Evolutionary conservation across 2,329 filamentous ascomycete species (phyloP), one percentile per base, ranked within the genome.

Genomic region (Leptographium lundbergii): DNA sequence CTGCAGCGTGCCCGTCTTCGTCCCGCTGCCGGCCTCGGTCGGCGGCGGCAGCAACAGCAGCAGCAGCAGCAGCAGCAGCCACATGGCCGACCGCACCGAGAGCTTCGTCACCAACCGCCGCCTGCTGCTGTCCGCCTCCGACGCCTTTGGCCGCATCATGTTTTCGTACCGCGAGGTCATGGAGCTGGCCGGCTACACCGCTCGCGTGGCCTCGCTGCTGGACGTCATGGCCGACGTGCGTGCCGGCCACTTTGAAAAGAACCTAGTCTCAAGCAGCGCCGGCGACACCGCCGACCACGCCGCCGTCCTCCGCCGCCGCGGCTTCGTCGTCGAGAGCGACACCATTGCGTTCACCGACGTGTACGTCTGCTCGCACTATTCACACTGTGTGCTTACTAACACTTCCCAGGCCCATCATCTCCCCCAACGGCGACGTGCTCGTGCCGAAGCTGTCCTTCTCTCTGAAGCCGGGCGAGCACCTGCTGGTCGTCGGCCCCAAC

Each of bases 101-200:
- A 86, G 84, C 61, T 97, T 99, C 67, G 88, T 99, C 48, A 99
- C 92, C 1, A 99, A 97, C 70, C 80, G 94, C 52, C 82, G 94
- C 60, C 88, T 99, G 81, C 79, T 99, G 14, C 79, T 99, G 6
- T 92, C 89, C 47, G 94, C 91, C 1, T 97, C 92, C 0, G 94
- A 99, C 69, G 92, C 92, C 27, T 96, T 96, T 68, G 92, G 92
- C 1, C 87, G 94, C 61, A 79, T 97, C 63, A 96, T 96, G 91
- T 96, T 96, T 74, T 95, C 89, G 2, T 97, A 96, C 78, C 91
- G 96, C 66, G 94, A 99, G 70, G 87, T 99, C 63, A 96, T 92
- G 70, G 92, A 99, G 72, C 78, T 99, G 34, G 94, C 94, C 0
- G 94, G 94, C 42, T 95, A 96, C 74, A 99, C 94, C 0, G 92